Percentiles rank a stretch among this genome's conserved stretches.
Conservation (phyloP, 2,329 filamentous ascomycete species). For the Ophiosphaerella herpotricha region DNA sequence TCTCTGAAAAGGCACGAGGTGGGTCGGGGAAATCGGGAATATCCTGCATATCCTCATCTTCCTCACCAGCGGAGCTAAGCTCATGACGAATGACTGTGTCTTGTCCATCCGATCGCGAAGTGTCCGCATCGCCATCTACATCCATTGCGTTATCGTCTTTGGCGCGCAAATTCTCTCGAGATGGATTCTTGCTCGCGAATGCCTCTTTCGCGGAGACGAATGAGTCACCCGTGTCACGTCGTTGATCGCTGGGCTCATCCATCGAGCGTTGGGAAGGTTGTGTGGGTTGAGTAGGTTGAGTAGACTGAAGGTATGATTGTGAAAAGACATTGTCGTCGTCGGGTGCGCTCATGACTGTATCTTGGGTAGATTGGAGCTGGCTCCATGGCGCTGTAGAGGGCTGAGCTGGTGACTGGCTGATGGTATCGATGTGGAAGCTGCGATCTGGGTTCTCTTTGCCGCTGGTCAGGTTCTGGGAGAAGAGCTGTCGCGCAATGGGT, state of each 20-base stretch:
- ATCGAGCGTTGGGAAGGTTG: slow-evolving; percentile 34
- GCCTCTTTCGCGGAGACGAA: slow-evolving; percentile 56
- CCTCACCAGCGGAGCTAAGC: slow-evolving; percentile 17
- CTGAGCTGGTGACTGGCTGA: slow-evolving; percentile 49
- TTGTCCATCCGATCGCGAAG: slow-evolving; percentile 23
- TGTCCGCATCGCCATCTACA: slow-evolving; percentile 35
- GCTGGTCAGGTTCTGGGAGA: slow-evolving; percentile 28
- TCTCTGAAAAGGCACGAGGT: slow-evolving; percentile 30
- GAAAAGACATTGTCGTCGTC: slow-evolving; percentile 38
- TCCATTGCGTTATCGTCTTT: slow-evolving; percentile 36
- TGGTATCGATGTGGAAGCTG: slow-evolving; percentile 21
- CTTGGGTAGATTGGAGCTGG: slow-evolving; percentile 33
- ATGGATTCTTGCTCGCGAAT: slow-evolving; percentile 37
- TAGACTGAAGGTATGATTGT: slow-evolving; percentile 36
- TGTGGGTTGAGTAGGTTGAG: slow-evolving; percentile 38
- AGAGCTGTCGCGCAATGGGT: slow-evolving; percentile 35
- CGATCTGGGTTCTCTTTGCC: slow-evolving; percentile 36
- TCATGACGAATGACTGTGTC: slow-evolving; percentile 35
- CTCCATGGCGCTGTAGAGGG: slow-evolving; percentile 39
- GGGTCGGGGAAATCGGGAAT: slow-evolving; percentile 27
- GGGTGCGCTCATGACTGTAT: slow-evolving; percentile 33
- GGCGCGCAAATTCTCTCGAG: slow-evolving; percentile 29
- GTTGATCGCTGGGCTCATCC: slow-evolving; percentile 24
- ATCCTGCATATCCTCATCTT: slow-evolving; percentile 23
- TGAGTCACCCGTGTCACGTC: slow-evolving; percentile 48